These are phyloP conservation scores for Ricinus communis DNA, from an alignment of 345 rosid genomes.

Conservation along the genomic window DNA sequence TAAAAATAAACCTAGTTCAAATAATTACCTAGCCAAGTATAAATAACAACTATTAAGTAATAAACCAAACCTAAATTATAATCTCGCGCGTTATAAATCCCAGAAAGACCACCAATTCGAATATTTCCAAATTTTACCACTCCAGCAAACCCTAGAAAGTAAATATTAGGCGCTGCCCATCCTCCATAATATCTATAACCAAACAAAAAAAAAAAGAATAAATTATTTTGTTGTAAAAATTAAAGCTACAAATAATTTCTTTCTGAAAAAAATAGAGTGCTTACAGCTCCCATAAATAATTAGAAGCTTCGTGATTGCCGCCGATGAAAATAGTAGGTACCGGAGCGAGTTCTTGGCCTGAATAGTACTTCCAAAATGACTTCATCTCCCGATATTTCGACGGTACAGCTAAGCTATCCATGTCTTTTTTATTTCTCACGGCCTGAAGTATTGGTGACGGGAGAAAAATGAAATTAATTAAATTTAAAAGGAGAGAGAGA, in stretches of 20 bases:
- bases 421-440: slow-evolving; percentile 77
- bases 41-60: not conserved
- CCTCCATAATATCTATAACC: slow-evolving; percentile 84
- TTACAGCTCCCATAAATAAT: slow-evolving; percentile 90
- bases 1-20: slow-evolving; percentile 7
- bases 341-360: slow-evolving; percentile 76
- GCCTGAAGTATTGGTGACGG: slow-evolving; percentile 46
- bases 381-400: slow-evolving; percentile 69
- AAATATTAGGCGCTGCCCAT: slow-evolving; percentile 87
- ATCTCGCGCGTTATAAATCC: slow-evolving; percentile 65
- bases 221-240: no score
- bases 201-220: not conserved
- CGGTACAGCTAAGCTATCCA: slow-evolving; percentile 83
- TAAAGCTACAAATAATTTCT: not conserved
- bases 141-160: slow-evolving; percentile 80
- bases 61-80: slow-evolving; percentile 55
- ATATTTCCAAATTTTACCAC: slow-evolving; percentile 80
- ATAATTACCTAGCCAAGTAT: not conserved
- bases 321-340: slow-evolving; percentile 92
- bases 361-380: slow-evolving; percentile 90
- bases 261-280: slow-evolving; percentile 9
- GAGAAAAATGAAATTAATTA: slow-evolving; percentile 2
- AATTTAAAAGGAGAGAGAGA: not conserved
- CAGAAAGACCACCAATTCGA: slow-evolving; percentile 90
- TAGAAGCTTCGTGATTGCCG: slow-evolving; percentile 97